These are phyloP conservation scores for Kockovaella imperatae DNA, from an alignment of 768 basidiomycete genomes.

Conservation along the genomic window DNA sequence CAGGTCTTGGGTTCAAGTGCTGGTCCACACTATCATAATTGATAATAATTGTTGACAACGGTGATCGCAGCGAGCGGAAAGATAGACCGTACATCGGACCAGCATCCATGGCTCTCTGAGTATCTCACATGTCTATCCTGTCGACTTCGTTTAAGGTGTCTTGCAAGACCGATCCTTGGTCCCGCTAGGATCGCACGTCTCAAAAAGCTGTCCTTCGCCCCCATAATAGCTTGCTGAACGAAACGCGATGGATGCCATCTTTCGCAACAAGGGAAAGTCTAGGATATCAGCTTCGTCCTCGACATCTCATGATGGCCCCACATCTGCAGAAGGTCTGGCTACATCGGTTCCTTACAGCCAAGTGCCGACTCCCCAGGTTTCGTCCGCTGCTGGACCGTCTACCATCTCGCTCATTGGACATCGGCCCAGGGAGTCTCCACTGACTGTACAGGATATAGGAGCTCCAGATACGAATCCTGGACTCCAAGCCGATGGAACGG, in stretches of 20 bases:
- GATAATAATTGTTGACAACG: too few species aligned
- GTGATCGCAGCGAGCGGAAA: too few species aligned
- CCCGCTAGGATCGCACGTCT: too few species aligned
- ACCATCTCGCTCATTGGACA: background rate
- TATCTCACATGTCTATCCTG: too few species aligned
- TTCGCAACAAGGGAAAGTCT: conserved; percentile 12
- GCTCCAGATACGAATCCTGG: conserved; percentile 24
- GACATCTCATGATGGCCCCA: conserved; percentile 9
- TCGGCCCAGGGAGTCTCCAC: background rate
- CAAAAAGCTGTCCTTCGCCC: too few species aligned
- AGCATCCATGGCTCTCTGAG: too few species aligned
- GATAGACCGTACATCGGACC: too few species aligned
- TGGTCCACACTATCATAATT: too few species aligned
- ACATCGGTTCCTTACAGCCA: conserved; percentile 23
- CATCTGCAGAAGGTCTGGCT: conserved; percentile 7
- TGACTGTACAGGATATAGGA: conserved; percentile 10
- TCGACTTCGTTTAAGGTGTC: too few species aligned
- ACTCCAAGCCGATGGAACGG: conserved; percentile 6
- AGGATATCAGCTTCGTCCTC: conserved; percentile 9
- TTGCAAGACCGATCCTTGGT: too few species aligned
- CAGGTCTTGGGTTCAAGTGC: too few species aligned
- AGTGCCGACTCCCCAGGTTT: conserved; percentile 5
- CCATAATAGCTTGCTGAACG: background rate
- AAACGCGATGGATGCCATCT: conserved; percentile 24
- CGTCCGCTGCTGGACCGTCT: conserved; percentile 21